These are phyloP conservation scores for Myrica gale DNA, from an alignment of 306 rosid species.

Conservation along the genomic window DNA sequence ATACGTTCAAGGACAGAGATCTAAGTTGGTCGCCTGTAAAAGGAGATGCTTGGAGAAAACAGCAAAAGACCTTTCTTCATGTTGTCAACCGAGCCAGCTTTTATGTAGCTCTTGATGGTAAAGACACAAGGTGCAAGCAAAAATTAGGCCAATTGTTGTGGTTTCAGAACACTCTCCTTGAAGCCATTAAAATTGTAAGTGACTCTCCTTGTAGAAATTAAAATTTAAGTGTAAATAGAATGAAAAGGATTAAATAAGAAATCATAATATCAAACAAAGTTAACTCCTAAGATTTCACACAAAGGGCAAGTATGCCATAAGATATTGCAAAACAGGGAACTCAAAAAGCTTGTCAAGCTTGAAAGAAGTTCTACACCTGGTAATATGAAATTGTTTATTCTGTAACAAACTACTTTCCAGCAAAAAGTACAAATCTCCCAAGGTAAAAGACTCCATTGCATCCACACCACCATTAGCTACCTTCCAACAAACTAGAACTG, in stretches of 20 bases:
- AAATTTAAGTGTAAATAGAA: too few species aligned
- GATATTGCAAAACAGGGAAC: not conserved
- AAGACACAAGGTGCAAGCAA: not conserved
- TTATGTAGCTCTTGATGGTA: not conserved
- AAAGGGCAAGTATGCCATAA: not conserved
- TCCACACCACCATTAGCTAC: not conserved
- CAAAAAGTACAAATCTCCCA: not conserved
- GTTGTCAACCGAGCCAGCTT: not conserved
- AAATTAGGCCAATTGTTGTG: not conserved
- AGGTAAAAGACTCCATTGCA: not conserved
- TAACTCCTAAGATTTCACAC: too few species aligned
- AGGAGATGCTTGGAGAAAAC: not conserved
- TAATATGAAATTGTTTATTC: not conserved
- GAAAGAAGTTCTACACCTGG: not conserved
- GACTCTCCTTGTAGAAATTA: too few species aligned
- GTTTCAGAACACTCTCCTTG: not conserved
- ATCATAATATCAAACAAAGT: too few species aligned
- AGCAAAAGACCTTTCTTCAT: not conserved
- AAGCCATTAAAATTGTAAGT: too few species aligned
- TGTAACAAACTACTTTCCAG: not conserved
- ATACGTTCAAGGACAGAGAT: not conserved
- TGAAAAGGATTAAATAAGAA: too few species aligned
- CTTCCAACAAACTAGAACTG: not conserved
- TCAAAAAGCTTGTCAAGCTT: not conserved
- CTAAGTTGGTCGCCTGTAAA: not conserved